Evolutionary conservation across 257 asterid species (phyloP), one percentile per base, ranked within the genome.

Genomic region (Thymus quinquecostatus): DNA sequence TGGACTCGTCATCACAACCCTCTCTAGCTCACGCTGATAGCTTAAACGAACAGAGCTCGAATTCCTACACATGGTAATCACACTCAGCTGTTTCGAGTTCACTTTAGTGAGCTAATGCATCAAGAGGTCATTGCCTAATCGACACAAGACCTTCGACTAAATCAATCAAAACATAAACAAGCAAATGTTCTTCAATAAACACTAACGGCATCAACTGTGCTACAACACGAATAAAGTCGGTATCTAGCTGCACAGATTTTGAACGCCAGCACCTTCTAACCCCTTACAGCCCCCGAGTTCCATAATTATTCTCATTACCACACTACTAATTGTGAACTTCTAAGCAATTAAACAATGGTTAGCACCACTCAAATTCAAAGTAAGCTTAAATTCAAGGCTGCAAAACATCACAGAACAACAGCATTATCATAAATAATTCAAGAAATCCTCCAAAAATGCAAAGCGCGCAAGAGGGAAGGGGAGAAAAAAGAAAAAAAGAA

Each of bases 51-150:
- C 12, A 11, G 13, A 40, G 44, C 51, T 8, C 32, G 33, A 36
- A 64, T 33, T 14, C 28, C 57, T 59, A 8, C 47, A 33, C 21
- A 29, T 49, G 8, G 7, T 11, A 57, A 7, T 54, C 28, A 55
- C 4, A 32, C 45, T 69, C 47, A 50, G 13, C 59, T 67, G 28
- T 44, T 68, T 69, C 71, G 69, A 72, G 76, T 27, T 68, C 62
- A 56, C 59, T 48, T 43, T 41, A 7, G 53, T 48, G 48, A 29
- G 45, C 72, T 45, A 12, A 38, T 29, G 11, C 56, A 67, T 66
- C 51, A 51, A 50, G 51, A 5, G 28, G 34, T 41, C 43, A 36
- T 13, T 9, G 8, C 14, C 28, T 50, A 27, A 7, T 50, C 5
- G 28, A 5, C 48, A 73, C 21, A 55, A 32, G 57, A 65, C 6